Base-by-base conservation (phyloP, 1,139 yeast species). In the Yamadazyma songkhlaensis region DNA sequence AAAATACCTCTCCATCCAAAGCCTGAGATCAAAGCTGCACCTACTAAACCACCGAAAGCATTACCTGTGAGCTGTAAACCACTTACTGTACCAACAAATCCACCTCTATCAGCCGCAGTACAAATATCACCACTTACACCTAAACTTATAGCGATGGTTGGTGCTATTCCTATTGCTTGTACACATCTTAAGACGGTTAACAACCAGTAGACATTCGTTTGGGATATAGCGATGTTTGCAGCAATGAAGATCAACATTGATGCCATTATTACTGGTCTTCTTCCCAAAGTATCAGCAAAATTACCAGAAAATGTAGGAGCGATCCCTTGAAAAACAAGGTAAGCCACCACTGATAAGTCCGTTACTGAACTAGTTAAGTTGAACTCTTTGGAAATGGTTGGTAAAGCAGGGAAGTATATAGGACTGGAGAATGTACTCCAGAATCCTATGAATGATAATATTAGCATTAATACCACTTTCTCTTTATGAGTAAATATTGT, bases 101-200 rank as follows among this genome's bases (percentile, higher is more conserved):
- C 61, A 2, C 73, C 74, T 36, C 73, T 51, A 35, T 61, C 60
- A 3, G 57, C 57, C 3, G 57, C 49, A 0, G 67, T 60, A 37
- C 71, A 63, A 2, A 67, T 62, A 47, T 67, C 72, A 2, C 72
- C 73, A n/a, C 68, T 58, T 8, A 65, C 59, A 0, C 74, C 74
- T 0, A 67, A 55, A 25, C 62, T 53, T 3, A 68, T 62, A 6
- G 74, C 63, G 22, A 67, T 61, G 3, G 62, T 65, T 0, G 74
- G 72, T 1, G 69, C 72, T 14, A 68, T 65, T 1, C 66, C 65
- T 2, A 69, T 63, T 0, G 73, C 72, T 45, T 68, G 74, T 10
- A 66, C 41, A 41, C 72, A 64, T 32, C 74, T 50, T 25, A 67
- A 45, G 4, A 65, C 53, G 1, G 61, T 57, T 31, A 68, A 46